Evolutionary conservation across 2,329 filamentous ascomycete species (phyloP), one percentile per base, ranked within the genome.

Genomic region (Annulohypoxylon truncatum): DNA sequence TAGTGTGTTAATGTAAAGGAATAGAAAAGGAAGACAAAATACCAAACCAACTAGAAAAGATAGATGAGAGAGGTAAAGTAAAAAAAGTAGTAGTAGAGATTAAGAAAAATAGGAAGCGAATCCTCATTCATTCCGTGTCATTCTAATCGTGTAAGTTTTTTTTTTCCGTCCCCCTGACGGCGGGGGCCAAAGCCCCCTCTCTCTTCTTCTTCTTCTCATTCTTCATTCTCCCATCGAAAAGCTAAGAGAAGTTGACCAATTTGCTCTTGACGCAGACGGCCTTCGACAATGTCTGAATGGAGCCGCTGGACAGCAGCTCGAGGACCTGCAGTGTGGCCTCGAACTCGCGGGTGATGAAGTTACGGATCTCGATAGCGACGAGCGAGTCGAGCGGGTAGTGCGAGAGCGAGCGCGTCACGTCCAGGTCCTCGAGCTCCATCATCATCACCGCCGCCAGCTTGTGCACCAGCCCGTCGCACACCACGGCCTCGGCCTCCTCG

Each of bases 271-370:
- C 77, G 71, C 81, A 83, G 33, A 85, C 82, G 0, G 76, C 79
- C 76, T 82, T 83, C 7, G 82, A 80, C 13, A 85, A 72, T 1
- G 78, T 83, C 76, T 82, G 79, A 65, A 85, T 83, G 18, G 79
- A 82, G 1, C 84, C 84, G 69, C 83, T 85, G 4, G 81, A 84
- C 35, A 87, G 75, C 64, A 88, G 73, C 72, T 88, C 85, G 64
- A 88, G 73, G 0, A 88, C 84, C 74, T 87, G 84, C 71, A 87
- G 70, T 58, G 83, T 84, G 1, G 81, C 80, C 72, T 84, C 79
- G 67, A 84, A 79, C 73, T 83, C 82, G 61, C 82, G 80, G 12
- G 81, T 82, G 55, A 85, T 82, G 77, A 82, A 85, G 74, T 84
- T 84, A 18, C 83, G 81, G 56, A 84, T 77, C 75, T 84, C 82